Conservation (phyloP, 2,329 filamentous ascomycete species). For the Aureobasidium sp. region DNA sequence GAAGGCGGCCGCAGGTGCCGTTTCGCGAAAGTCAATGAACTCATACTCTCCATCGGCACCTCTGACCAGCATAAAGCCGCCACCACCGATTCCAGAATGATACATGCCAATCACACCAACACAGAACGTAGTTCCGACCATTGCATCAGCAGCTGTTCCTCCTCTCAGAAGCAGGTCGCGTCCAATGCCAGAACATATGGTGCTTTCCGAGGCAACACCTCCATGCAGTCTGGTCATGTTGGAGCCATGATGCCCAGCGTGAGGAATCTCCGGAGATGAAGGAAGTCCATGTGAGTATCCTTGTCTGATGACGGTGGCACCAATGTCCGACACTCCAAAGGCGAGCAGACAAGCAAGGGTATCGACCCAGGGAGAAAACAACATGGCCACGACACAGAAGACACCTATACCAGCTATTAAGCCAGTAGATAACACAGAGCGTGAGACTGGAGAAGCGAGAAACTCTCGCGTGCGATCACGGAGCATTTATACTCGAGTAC, state of each 20-base stretch:
- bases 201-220: slow-evolving; percentile 39
- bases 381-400: background rate
- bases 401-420: background rate
- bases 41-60: slow-evolving; percentile 68
- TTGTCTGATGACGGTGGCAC: background rate
- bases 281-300: background rate
- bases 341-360: background rate
- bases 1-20: slow-evolving; percentile 71
- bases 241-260: background rate
- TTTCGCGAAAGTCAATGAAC: slow-evolving; percentile 82
- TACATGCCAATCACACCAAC: slow-evolving; percentile 44
- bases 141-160: slow-evolving; percentile 45
- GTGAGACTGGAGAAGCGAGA: background rate
- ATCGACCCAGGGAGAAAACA: slow-evolving; percentile 4
- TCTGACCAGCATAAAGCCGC: slow-evolving; percentile 81
- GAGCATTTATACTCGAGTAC: slow-evolving; percentile 2
- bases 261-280: background rate
- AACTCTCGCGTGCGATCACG: background rate
- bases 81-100: slow-evolving; percentile 67
- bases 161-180: slow-evolving; percentile 37
- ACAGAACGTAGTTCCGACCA: slow-evolving; percentile 41
- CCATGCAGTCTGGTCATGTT: slow-evolving; percentile 24
- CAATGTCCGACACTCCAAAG: background rate
- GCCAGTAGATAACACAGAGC: background rate
- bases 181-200: slow-evolving; percentile 40